A percentile compares a stretch with the other conserved stretches of the same genome.
phyloP scores from a whole-genome alignment of 768 basidiomycete genomes.

The Baorangia bicolor region DNA sequence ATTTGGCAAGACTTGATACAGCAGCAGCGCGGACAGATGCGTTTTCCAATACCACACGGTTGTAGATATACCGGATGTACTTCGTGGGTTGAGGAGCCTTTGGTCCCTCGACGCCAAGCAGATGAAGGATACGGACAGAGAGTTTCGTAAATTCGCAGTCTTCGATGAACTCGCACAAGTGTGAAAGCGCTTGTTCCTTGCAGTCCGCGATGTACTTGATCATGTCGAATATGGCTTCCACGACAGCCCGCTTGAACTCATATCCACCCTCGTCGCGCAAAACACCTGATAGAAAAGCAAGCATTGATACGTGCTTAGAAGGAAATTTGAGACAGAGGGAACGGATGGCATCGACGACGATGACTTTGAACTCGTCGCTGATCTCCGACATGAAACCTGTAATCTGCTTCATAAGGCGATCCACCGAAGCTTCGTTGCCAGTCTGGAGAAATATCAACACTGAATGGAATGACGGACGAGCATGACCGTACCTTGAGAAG shows the following conservation, averaged over 20 bases:
- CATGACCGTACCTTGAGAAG: constrained; percentile 73
- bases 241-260: constrained; percentile 98
- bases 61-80: constrained; percentile 99
- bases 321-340: constrained; percentile 99
- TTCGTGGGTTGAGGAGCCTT: constrained; percentile 95
- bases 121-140: constrained; percentile 92
- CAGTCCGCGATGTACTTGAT: constrained; percentile 95
- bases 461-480: background rate
- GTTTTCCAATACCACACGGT: constrained; percentile 97
- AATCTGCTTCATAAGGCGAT: constrained; percentile 98
- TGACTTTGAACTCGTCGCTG: constrained; percentile 99
- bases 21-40: constrained; percentile 97
- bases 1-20: constrained; percentile 92
- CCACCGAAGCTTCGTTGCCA: constrained; percentile 98
- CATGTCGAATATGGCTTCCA: constrained; percentile 99
- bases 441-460: constrained; percentile 55
- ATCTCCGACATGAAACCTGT: constrained; percentile 99
- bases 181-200: constrained; percentile 96
- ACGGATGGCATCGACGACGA: constrained; percentile 98
- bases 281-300: constrained; percentile 94
- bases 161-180: constrained; percentile 99
- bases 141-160: constrained; percentile 99
- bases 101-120: constrained; percentile 95
- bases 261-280: constrained; percentile 98
- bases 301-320: constrained; percentile 93